A percentile compares a stretch with the other conserved stretches of the same genome.
phyloP scores from a whole-genome alignment of 2,329 filamentous ascomycete species.

The Cordyceps tenuipes region DNA sequence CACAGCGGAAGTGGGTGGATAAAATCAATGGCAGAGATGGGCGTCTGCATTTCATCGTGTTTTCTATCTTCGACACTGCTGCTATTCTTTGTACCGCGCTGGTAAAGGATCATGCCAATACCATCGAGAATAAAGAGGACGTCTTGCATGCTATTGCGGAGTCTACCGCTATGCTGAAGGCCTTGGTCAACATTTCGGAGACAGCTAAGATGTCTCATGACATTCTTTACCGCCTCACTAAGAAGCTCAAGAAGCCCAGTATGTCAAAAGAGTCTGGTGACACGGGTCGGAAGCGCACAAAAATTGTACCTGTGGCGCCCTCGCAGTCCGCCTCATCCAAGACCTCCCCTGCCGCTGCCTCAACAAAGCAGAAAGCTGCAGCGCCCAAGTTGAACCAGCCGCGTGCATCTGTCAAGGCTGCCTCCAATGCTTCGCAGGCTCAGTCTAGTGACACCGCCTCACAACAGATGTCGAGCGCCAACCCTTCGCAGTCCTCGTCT shows the following conservation, averaged over 20 bases:
- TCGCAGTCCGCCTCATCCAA: background rate
- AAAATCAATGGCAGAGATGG: slow-evolving; percentile 36
- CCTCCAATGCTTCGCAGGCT: background rate
- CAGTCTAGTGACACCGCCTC: background rate
- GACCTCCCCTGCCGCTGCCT: background rate
- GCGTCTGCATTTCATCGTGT: slow-evolving; percentile 43
- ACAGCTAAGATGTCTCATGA: slow-evolving; percentile 28
- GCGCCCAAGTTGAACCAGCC: background rate
- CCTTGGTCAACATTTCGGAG: slow-evolving; percentile 23
- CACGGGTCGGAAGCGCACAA: slow-evolving; percentile 5
- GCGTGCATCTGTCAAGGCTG: background rate
- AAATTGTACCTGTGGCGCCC: background rate
- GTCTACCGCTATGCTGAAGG: slow-evolving; percentile 25
- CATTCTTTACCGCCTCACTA: slow-evolving; percentile 23
- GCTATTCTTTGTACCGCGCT: slow-evolving; percentile 41
- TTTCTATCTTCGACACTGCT: slow-evolving; percentile 42
- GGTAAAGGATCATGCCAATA: slow-evolving; percentile 35
- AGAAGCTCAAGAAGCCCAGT: slow-evolving; percentile 19
- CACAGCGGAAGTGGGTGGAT: slow-evolving; percentile 33
- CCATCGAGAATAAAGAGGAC: slow-evolving; percentile 25
- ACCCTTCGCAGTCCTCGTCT: background rate
- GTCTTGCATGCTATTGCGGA: slow-evolving; percentile 29
- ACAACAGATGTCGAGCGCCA: too few species aligned
- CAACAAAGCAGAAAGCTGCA: background rate
- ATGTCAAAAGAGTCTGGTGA: background rate